phyloP scores from a whole-genome alignment of 352 stramenopile species.

The Pilasporangium apinafurcum region DNA sequence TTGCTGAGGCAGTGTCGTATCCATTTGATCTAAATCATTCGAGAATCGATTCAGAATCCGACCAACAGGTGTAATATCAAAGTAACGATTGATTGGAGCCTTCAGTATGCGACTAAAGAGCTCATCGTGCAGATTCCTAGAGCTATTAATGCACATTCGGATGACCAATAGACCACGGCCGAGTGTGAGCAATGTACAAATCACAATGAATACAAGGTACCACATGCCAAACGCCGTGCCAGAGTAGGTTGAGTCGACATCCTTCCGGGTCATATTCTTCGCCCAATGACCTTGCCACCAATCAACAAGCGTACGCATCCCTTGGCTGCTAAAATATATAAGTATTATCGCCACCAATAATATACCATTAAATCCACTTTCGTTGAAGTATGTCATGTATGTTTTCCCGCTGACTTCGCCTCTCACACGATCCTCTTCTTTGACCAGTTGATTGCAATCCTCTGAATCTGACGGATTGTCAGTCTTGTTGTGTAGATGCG shows the following conservation, averaged over 20 bases:
- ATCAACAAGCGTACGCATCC: conserved; percentile 10
- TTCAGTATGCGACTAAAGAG: conserved; percentile 25
- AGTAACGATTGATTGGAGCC: conserved; percentile 40
- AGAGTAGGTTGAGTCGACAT: conserved; percentile 23
- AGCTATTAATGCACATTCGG: conserved; percentile 13
- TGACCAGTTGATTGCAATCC: conserved; percentile 8
- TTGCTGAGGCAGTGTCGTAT: conserved; percentile 27
- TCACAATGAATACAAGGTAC: conserved; percentile 22
- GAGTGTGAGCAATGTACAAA: conserved; percentile 11
- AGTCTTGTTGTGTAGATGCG: too few species aligned
- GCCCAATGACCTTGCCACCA: conserved; percentile 34
- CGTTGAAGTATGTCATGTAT: conserved; percentile 31
- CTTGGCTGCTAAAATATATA: neutral
- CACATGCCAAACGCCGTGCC: conserved; percentile 7
- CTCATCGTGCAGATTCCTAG: conserved; percentile 17
- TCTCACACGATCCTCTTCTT: conserved; percentile 24
- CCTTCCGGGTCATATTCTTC: conserved; percentile 13
- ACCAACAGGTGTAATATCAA: conserved; percentile 44
- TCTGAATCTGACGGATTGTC: too few species aligned
- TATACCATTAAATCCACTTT: conserved; percentile 17
- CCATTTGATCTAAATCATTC: conserved; percentile 41
- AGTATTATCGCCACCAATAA: neutral
- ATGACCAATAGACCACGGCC: conserved; percentile 15
- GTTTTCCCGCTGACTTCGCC: conserved; percentile 15
- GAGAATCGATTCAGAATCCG: conserved; percentile 46